These are phyloP conservation scores for Gnomoniopsis sp. DNA, from an alignment of 2,329 filamentous ascomycete species.

Conservation along the genomic window DNA sequence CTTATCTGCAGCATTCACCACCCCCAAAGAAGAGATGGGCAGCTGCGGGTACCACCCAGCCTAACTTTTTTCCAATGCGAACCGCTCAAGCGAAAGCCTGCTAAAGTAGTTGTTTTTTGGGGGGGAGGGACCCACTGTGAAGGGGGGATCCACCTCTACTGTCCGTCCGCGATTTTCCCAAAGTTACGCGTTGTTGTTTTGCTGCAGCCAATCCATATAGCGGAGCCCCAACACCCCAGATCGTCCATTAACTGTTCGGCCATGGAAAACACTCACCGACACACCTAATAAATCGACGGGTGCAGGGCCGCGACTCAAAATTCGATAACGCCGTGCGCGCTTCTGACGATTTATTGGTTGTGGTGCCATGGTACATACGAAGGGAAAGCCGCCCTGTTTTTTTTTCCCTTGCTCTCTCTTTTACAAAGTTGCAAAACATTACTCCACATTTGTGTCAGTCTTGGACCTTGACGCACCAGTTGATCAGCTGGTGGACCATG, in stretches of 20 bases:
- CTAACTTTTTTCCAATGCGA: too few relatives aligned
- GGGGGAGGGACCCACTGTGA: too few relatives aligned
- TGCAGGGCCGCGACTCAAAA: background rate
- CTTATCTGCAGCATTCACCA: background rate
- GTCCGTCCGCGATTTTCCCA: too few relatives aligned
- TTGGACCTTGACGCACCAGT: background rate
- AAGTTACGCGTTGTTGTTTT: constrained; percentile 9
- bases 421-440: background rate
- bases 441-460: background rate
- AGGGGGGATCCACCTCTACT: too few relatives aligned
- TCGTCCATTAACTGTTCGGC: background rate
- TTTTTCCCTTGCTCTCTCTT: too few relatives aligned
- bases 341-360: background rate
- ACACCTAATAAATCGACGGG: constrained; percentile 8
- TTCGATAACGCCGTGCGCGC: background rate
- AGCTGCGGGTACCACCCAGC: too few relatives aligned
- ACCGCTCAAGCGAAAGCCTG: too few relatives aligned
- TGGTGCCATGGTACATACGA: too few relatives aligned
- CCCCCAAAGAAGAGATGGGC: too few relatives aligned
- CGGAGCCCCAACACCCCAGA: constrained; percentile 4
- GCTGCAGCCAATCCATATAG: constrained; percentile 1
- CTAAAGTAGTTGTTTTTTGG: too few relatives aligned
- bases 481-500: background rate
- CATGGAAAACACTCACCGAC: constrained; percentile 18
- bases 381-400: background rate